These are phyloP conservation scores for Penicillium frequentans DNA, from an alignment of 2,329 filamentous ascomycete species.

Conservation along the genomic window DNA sequence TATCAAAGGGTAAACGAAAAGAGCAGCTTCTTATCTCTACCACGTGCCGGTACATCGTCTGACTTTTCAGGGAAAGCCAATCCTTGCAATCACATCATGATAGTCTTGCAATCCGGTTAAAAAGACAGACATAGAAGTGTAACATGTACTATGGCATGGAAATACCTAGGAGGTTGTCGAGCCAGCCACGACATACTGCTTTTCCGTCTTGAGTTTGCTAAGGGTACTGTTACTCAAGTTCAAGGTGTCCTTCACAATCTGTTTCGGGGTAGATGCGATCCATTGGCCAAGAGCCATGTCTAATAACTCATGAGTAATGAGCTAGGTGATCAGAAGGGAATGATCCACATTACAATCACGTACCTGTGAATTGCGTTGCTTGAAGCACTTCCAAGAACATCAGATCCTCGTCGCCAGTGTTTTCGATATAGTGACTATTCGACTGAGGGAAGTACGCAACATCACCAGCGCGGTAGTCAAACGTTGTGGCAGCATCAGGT, in stretches of 20 bases:
- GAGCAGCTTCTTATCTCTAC: no score
- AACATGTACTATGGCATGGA: not conserved
- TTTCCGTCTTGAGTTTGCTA: conserved; percentile 44
- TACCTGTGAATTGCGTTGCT: conserved; percentile 61
- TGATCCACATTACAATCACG: not conserved
- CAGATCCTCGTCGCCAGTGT: conserved; percentile 70
- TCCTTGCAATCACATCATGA: no score
- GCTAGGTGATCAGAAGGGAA: not conserved
- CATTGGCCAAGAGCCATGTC: conserved; percentile 49
- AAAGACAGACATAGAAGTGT: no score
- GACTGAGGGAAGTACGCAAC: conserved; percentile 75
- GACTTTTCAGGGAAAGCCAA: no score
- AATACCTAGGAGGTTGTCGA: not conserved
- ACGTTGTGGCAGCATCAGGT: conserved; percentile 68
- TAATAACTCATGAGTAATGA: conserved; percentile 16
- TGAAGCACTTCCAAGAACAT: conserved; percentile 76
- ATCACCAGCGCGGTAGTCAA: conserved; percentile 73
- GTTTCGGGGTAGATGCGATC: conserved; percentile 54
- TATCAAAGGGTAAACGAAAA: no score
- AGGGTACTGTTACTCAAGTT: conserved; percentile 44
- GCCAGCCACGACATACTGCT: conserved; percentile 47
- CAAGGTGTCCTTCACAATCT: conserved; percentile 60
- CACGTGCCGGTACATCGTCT: no score
- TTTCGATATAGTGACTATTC: conserved; percentile 81
- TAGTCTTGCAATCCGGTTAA: no score